phyloP scores from a whole-genome alignment of 2,329 filamentous ascomycete species.

The Cladosporium colombiae region DNA sequence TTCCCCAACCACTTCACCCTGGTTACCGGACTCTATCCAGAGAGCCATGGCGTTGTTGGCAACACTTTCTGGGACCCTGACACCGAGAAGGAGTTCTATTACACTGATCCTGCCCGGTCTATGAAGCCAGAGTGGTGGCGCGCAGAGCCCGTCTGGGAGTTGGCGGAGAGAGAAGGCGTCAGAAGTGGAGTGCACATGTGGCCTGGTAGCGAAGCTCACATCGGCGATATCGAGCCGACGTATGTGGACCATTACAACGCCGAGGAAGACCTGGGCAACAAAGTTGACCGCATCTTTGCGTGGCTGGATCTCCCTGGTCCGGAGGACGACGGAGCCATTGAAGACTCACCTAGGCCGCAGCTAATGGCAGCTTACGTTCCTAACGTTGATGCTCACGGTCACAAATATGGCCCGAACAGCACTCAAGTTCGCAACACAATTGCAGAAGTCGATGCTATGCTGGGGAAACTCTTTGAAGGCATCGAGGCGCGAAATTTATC shows the following conservation, averaged over 20 bases:
- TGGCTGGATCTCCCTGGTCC: slow-evolving; percentile 80
- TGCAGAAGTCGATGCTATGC: slow-evolving; percentile 75
- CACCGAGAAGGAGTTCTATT: slow-evolving; percentile 78
- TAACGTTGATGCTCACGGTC: slow-evolving; percentile 83
- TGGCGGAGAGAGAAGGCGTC: slow-evolving; percentile 79
- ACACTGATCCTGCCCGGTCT: slow-evolving; percentile 74
- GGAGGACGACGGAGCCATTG: slow-evolving; percentile 53
- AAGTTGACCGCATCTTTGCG: slow-evolving; percentile 77
- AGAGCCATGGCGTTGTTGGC: slow-evolving; percentile 88
- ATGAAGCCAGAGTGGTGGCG: slow-evolving; percentile 92
- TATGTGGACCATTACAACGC: slow-evolving; percentile 85
- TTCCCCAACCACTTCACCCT: slow-evolving; percentile 95
- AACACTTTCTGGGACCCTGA: slow-evolving; percentile 92
- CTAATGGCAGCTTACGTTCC: slow-evolving; percentile 94
- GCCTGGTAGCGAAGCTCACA: slow-evolving; percentile 91
- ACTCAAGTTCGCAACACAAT: slow-evolving; percentile 85
- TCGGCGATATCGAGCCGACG: slow-evolving; percentile 71
- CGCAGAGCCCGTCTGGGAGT: slow-evolving; percentile 91
- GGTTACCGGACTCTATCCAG: slow-evolving; percentile 87
- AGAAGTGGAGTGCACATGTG: slow-evolving; percentile 93
- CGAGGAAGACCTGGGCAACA: slow-evolving; percentile 70
- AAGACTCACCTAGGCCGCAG: slow-evolving; percentile 67
- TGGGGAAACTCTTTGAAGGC: slow-evolving; percentile 73
- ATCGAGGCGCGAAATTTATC: slow-evolving; percentile 82
- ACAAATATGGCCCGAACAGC: slow-evolving; percentile 89